A percentile compares a stretch with the other conserved stretches of the same genome.
phyloP scores from a whole-genome alignment of 1,139 yeast species.

The Sugiyamaella grinbergsii region DNA sequence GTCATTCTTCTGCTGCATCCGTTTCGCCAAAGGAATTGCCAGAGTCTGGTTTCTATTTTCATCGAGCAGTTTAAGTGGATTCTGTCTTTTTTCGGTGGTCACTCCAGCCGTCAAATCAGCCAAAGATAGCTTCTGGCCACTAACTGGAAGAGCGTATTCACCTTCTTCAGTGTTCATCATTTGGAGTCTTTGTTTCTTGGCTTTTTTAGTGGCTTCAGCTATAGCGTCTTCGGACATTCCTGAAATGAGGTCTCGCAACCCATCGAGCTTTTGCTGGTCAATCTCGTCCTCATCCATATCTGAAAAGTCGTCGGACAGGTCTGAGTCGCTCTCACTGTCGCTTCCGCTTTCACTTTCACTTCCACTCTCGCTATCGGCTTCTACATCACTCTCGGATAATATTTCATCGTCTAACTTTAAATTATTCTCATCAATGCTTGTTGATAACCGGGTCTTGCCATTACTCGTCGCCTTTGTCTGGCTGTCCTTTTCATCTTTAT shows the following conservation, averaged over 20 bases:
- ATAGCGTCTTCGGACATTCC: constrained; percentile 27
- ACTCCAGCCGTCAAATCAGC: constrained; percentile 70
- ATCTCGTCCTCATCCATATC: constrained; percentile 36
- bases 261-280: constrained; percentile 37
- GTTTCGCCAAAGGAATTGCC: constrained; percentile 79
- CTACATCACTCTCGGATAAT: constrained; percentile 57
- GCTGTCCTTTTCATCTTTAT: constrained; percentile 39
- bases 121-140: constrained; percentile 60
- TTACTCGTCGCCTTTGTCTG: constrained; percentile 12
- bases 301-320: constrained; percentile 34
- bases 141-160: constrained; percentile 68
- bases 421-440: constrained; percentile 26
- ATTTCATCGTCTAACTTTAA: constrained; percentile 36
- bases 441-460: constrained; percentile 4
- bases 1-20: constrained; percentile 84
- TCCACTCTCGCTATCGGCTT: constrained; percentile 55
- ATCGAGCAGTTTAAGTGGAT: constrained; percentile 31
- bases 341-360: constrained; percentile 43
- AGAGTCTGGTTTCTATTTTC: constrained; percentile 48
- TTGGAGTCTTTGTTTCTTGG: constrained; percentile 47
- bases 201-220: constrained; percentile 35
- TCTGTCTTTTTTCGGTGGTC: constrained; percentile 16
- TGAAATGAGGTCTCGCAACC: constrained; percentile 33
- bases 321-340: constrained; percentile 36
- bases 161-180: constrained; percentile 65